Conservation (phyloP, 2,329 filamentous ascomycete genomes). For the Sporothrix euskadiensis region DNA sequence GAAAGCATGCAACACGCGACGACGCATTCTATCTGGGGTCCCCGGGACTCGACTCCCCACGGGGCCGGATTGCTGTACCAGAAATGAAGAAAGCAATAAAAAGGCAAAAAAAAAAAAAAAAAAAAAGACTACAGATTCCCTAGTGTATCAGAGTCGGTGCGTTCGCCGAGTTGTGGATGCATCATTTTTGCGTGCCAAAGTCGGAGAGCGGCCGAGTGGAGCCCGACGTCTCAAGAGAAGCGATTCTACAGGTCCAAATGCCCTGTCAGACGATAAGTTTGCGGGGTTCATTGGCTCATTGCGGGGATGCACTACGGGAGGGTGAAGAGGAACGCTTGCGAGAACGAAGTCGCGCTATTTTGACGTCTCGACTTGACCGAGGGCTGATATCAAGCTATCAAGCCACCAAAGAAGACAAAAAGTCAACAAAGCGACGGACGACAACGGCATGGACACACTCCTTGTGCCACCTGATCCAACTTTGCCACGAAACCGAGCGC, state of each 20-base stretch:
- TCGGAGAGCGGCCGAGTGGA: not conserved
- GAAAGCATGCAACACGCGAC: not conserved
- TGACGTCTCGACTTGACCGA: not conserved
- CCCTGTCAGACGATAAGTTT: not conserved
- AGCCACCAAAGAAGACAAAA: not conserved
- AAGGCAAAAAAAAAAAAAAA: not conserved
- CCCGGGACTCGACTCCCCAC: conserved; percentile 8
- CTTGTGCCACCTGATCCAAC: not conserved
- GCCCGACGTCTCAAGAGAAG: not conserved
- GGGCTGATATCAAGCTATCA: not conserved
- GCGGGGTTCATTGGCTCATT: not conserved
- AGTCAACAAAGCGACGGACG: not conserved
- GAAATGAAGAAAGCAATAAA: too few species aligned
- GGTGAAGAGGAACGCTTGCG: not conserved
- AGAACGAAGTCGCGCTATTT: not conserved
- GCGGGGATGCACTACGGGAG: not conserved
- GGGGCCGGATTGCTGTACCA: not conserved
- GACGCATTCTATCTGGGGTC: conserved; percentile 7
- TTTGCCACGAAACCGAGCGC: not conserved
- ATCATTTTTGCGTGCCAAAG: not conserved
- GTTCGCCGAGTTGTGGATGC: not conserved
- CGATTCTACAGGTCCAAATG: not conserved
- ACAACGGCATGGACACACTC: conserved; percentile 8
- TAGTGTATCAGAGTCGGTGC: not conserved
- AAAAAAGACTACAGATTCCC: not conserved